These are phyloP conservation scores for Gamsiella multidivaricata DNA, from an alignment of 192 early-diverging fungal species.

Conservation along the genomic window DNA sequence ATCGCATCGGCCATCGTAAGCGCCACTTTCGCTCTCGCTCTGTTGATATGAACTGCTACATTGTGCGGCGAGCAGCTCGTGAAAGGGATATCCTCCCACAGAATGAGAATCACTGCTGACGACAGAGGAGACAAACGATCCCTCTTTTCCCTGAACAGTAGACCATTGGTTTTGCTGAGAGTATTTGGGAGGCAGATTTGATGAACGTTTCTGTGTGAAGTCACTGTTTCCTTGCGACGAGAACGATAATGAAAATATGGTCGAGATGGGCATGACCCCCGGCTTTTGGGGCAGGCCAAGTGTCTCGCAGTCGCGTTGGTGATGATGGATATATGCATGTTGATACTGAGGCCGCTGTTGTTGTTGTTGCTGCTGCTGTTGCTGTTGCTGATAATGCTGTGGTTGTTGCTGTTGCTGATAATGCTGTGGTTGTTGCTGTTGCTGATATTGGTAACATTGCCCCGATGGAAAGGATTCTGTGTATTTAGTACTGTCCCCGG, in stretches of 20 bases:
- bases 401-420: not conserved
- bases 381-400: conserved; percentile 2
- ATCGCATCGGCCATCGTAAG: not conserved
- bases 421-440: conserved; percentile 1
- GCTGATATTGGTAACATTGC: not conserved
- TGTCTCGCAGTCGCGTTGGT: not conserved
- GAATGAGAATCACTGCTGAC: not conserved
- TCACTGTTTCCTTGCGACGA: no score
- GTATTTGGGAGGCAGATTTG: no score
- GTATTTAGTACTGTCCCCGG: conserved; percentile 11
- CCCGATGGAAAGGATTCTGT: not conserved
- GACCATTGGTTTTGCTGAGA: no score
- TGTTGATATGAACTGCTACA: conserved; percentile 17
- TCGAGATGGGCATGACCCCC: conserved; percentile 2
- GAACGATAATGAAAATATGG: not conserved
- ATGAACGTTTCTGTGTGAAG: not conserved
- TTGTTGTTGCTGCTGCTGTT: not conserved
- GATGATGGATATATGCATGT: not conserved
- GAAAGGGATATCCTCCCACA: no score
- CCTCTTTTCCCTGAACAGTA: no score
- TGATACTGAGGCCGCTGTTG: not conserved
- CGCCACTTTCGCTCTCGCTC: not conserved
- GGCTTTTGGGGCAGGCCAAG: not conserved
- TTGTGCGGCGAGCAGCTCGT: not conserved
- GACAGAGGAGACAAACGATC: no score